Percentiles rank a stretch among this genome's conserved stretches.
These are phyloP conservation scores for Naganishia sp. DNA, from an alignment of 1,284 basidiomycete genomes.

Conservation along the genomic window DNA sequence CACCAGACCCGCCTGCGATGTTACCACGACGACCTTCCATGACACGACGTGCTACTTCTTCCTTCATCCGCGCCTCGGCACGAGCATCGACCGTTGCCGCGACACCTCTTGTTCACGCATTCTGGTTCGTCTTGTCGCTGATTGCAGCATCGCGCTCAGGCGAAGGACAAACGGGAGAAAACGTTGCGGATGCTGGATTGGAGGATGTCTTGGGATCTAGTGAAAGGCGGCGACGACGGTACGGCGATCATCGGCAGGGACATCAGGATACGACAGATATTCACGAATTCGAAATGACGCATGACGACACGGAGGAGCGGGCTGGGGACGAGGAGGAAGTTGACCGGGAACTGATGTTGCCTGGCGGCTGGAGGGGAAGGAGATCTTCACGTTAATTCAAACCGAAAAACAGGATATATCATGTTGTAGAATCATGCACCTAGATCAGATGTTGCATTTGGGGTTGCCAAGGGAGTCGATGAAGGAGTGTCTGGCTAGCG, in stretches of 20 bases:
- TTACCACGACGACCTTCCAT: constrained; percentile 17
- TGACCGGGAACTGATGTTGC: constrained; percentile 12
- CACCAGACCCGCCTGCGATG: not conserved
- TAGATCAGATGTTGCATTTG: no score
- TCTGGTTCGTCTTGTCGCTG: constrained; percentile 20
- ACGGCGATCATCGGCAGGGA: constrained; percentile 8
- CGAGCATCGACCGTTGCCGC: constrained; percentile 21
- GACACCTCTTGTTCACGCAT: constrained; percentile 17
- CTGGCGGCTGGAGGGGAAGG: constrained; percentile 16
- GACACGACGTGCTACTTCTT: constrained; percentile 23
- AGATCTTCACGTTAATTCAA: constrained; percentile 18
- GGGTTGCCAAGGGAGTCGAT: no score
- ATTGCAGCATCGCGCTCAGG: constrained; percentile 5
- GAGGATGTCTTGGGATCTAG: constrained; percentile 18
- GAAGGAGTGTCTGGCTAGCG: no score
- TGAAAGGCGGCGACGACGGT: constrained; percentile 6
- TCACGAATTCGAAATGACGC: constrained; percentile 14
- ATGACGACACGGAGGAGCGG: constrained; percentile 1
- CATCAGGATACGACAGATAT: not conserved
- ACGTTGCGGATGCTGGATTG: constrained; percentile 20
- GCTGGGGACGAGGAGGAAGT: constrained; percentile 11
- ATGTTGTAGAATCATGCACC: constrained; percentile 1
- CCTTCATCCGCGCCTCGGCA: constrained; percentile 22
- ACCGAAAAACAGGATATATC: not conserved
- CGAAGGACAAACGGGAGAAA: not conserved